Evolutionary conservation across 805 yeast species (phyloP), one percentile per base, ranked within the genome.

Genomic region (Candida maesae): DNA sequence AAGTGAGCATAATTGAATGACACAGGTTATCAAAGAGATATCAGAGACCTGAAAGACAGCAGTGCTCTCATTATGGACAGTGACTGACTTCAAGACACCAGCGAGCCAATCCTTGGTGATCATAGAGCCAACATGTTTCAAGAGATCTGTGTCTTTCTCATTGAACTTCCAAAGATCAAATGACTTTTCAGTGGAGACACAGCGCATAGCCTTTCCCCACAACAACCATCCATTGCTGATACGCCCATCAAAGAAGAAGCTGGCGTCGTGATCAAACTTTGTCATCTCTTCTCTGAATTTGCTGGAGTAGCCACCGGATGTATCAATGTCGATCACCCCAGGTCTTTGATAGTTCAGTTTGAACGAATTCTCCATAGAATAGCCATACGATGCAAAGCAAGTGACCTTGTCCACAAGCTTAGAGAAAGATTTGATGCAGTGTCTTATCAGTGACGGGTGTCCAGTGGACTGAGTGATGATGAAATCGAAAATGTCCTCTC

Each of bases 161-260:
- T 54, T 64, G 15, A 81, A 62, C 1, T 60, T 51, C 9, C 44
- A 30, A n/a, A 31, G 19, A 0, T 44, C 56, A 6, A 64, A 61
- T 6, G 56, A 59, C 4, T 64, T 65, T 15, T 44, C 38, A 1
- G 47, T n/a, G 3, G 45, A 37, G 2, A 79, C 64, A 3, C 72
- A 88, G 16, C 59, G 56, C 60, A 81, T 53, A 0, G 63, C 50
- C 15, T 76, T 61, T 12, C 80, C 84, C 95, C 96, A 87, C 38
- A 83, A 81, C 8, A 84, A 60, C 78, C 89, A 84, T 0, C 95
- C 93, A 8, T 67, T 64, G 53, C 67, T 70, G 3, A 73, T 64
- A 38, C 72, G 74, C 23, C 72, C 71, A 52, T 83, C 89, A 49
- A 82, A 68, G 52, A 63, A 87, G 48, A 68, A 81, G 2, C 48